Percentiles rank a stretch among this genome's conserved stretches.
These are phyloP conservation scores for Blastobotrys petasosporus DNA, from an alignment of 1,139 yeast genomes.

Conservation along the genomic window DNA sequence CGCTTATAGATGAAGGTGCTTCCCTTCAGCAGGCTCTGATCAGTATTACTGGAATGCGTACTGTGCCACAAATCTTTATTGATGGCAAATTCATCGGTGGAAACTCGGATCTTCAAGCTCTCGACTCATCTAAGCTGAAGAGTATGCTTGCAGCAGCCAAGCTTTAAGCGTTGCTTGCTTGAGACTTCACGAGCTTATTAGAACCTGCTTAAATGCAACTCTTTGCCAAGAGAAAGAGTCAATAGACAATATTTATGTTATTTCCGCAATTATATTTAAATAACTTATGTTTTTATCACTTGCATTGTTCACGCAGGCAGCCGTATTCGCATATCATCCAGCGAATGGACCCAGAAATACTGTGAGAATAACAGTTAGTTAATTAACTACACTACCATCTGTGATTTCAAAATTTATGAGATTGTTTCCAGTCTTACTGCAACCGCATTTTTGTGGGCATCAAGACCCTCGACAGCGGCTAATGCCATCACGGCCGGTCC, in stretches of 20 bases:
- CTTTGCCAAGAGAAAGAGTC: too few species aligned
- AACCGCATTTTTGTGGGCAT: constrained; percentile 95
- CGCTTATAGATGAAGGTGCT: constrained; percentile 41
- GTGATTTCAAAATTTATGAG: not conserved
- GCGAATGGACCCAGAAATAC: too few species aligned
- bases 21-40: constrained; percentile 75
- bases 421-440: constrained; percentile 79
- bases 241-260: too few species aligned
- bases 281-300: too few species aligned
- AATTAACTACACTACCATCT: too few species aligned
- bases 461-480: constrained; percentile 96
- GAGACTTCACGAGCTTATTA: too few species aligned
- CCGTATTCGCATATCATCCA: too few species aligned
- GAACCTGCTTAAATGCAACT: too few species aligned
- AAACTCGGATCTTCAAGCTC: constrained; percentile 68
- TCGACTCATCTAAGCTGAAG: constrained; percentile 42
- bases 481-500: constrained; percentile 95
- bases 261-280: too few species aligned
- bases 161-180: not conserved
- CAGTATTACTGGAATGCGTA: constrained; percentile 78
- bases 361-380: too few species aligned
- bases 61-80: constrained; percentile 91
- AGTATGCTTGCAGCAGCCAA: constrained; percentile 27
- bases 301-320: too few species aligned
- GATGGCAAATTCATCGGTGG: constrained; percentile 93